These are phyloP conservation scores for Eucalyptus paniculata DNA, from an alignment of 345 rosid species.

Conservation along the genomic window DNA sequence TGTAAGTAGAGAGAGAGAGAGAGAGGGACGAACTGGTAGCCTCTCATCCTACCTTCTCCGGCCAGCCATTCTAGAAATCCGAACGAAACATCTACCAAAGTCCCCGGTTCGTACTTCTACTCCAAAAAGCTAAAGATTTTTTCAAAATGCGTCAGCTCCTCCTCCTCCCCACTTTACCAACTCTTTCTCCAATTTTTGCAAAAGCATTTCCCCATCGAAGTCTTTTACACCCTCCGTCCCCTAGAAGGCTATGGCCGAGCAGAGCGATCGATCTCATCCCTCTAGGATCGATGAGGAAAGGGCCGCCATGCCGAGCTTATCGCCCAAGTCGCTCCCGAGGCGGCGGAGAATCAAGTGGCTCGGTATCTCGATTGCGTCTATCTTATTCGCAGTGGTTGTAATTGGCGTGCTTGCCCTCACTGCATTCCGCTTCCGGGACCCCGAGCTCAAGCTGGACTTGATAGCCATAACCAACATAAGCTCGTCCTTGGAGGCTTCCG, in stretches of 20 bases:
- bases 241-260: not conserved
- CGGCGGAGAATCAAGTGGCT: not conserved
- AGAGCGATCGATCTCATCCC: not conserved
- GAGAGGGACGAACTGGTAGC: not conserved
- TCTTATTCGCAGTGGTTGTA: not conserved
- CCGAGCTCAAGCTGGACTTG: not conserved
- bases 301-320: not conserved
- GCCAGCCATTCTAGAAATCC: not conserved
- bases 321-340: not conserved
- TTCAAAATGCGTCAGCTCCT: not conserved
- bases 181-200: not conserved
- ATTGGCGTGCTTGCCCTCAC: not conserved
- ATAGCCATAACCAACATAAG: not conserved
- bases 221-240: not conserved
- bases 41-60: not conserved
- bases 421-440: not conserved
- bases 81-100: not conserved
- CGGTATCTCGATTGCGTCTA: not conserved
- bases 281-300: not conserved
- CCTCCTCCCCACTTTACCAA: not conserved
- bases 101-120: not conserved
- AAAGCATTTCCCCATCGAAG: not conserved
- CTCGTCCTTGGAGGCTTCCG: not conserved
- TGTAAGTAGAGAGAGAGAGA: not conserved
- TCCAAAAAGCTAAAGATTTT: not conserved